These are phyloP conservation scores for Solanum aculeatissimum DNA, from an alignment of 305 asterid species.

Conservation along the genomic window DNA sequence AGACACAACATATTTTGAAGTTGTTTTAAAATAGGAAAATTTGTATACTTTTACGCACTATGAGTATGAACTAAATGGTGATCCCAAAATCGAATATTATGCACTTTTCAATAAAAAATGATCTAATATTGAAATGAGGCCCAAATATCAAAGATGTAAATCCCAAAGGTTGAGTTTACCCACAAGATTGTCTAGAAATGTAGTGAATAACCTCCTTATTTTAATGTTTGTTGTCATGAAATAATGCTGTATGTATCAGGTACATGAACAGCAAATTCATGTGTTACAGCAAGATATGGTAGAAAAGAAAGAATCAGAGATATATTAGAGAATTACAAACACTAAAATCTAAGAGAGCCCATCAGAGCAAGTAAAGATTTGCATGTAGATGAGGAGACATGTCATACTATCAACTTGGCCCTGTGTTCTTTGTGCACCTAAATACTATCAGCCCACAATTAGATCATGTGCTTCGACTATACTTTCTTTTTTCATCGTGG, in stretches of 20 bases:
- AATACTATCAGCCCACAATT: not conserved
- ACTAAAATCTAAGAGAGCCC: conserved; percentile 34
- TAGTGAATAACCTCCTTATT: conserved; percentile 4
- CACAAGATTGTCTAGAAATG: conserved; percentile 28
- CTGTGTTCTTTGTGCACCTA: not conserved
- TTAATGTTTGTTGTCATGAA: not conserved
- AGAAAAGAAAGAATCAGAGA: conserved; percentile 18
- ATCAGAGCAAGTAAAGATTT: conserved; percentile 10
- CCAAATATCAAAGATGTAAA: conserved; percentile 10
- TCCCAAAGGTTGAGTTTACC: conserved; percentile 37
- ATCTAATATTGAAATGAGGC: not conserved
- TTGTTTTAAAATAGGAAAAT: not conserved
- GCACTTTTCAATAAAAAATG: not conserved
- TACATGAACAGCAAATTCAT: not conserved
- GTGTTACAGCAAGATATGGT: not conserved
- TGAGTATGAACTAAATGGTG: not conserved
- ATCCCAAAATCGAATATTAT: not conserved
- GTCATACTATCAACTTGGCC: conserved; percentile 12
- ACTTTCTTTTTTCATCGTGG: not conserved
- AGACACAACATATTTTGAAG: not conserved
- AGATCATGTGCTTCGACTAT: not conserved
- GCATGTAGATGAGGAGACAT: conserved; percentile 17
- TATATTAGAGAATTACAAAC: conserved; percentile 25
- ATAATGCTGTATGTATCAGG: not conserved
- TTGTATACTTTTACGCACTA: not conserved